Base-by-base conservation (phyloP, 164 flowering plant species). In the Vitis amurensis region DNA sequence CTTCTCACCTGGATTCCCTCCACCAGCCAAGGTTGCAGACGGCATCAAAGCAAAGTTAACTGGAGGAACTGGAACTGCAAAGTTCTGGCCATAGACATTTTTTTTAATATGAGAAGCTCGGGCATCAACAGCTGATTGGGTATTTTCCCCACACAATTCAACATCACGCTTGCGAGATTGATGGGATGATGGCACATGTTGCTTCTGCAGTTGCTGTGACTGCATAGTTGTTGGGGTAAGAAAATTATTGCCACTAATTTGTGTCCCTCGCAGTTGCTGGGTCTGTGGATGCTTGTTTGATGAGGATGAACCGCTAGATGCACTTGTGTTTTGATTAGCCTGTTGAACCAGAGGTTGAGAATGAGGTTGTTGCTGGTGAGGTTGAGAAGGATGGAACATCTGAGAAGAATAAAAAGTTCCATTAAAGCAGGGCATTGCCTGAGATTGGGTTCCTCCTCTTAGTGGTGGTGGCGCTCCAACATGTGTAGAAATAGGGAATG, bases 371-470 rank as follows among this genome's bases (percentile, higher is more conserved):
- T 72, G 78, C 16, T 69, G 78, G 57, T 50, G 76, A 68, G 72
- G 57, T 61, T 77, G 81, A 52, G 74, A 57, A n/a, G 77, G 76
- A 52, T 78, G 79, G 50, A 75, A 73, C 69, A 81, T 50, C 52
- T 73, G 81, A 63, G 81, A 53, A 44, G 84, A 27, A 63, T 73
- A 78, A 55, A 67, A 63, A 11, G 81, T 50, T 13, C 79, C 79
- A 66, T 68, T 78, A 15, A 69, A 65, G 17, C 73, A 68, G 50
- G 79, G 79, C 74, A 70, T 47, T 19, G 71, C 63, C 14, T 76
- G 77, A 15, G 73, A 66, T 61, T 69, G 76, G 27, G 44, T 31
- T 30, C 67, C 69, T 3, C 68, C 71, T 55, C 64, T 72, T 4
- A 63, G 3, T 47, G 68, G 51, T 6, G 81, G 50, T 27, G 75